Percentiles rank a stretch among this genome's conserved stretches.
Conservation (phyloP, 345 rosid species). For the Gossypium anomalum region DNA sequence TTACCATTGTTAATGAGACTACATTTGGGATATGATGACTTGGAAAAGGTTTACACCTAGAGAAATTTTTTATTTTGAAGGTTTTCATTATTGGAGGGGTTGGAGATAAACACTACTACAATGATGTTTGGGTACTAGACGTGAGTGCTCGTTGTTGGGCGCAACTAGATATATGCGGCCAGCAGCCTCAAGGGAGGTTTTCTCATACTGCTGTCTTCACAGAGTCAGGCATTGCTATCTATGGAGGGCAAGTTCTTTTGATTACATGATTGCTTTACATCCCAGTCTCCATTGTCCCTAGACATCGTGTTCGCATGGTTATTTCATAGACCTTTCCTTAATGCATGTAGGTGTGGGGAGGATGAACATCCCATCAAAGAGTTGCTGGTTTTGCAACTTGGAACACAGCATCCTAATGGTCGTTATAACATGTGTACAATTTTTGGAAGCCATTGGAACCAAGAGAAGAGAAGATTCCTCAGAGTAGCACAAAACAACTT, state of each 20-base stretch:
- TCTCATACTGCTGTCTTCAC: constrained; percentile 63
- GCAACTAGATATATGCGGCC: constrained; percentile 44
- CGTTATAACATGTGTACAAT: constrained; percentile 32
- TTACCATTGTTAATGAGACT: neutral
- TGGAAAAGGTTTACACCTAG: neutral
- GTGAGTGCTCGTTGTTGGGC: constrained; percentile 40
- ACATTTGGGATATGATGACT: neutral
- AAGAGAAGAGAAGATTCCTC: constrained; percentile 30
- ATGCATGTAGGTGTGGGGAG: constrained; percentile 52
- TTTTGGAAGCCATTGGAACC: constrained; percentile 45
- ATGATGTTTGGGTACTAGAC: constrained; percentile 67
- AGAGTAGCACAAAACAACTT: constrained; percentile 24
- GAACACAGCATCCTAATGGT: constrained; percentile 32
- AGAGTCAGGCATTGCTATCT: constrained; percentile 41
- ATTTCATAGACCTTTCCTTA: neutral
- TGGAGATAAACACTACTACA: constrained; percentile 64
- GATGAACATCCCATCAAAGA: constrained; percentile 73
- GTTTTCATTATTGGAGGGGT: constrained; percentile 67
- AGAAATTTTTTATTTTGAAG: constrained; percentile 26
- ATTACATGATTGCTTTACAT: neutral
- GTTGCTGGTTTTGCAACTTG: constrained; percentile 53
- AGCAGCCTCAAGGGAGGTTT: constrained; percentile 71
- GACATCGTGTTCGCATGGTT: neutral
- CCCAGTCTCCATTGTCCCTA: neutral
- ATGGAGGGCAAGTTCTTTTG: constrained; percentile 54